phyloP scores from a whole-genome alignment of 2,329 filamentous ascomycete species.

The Cordyceps fumosorosea region DNA sequence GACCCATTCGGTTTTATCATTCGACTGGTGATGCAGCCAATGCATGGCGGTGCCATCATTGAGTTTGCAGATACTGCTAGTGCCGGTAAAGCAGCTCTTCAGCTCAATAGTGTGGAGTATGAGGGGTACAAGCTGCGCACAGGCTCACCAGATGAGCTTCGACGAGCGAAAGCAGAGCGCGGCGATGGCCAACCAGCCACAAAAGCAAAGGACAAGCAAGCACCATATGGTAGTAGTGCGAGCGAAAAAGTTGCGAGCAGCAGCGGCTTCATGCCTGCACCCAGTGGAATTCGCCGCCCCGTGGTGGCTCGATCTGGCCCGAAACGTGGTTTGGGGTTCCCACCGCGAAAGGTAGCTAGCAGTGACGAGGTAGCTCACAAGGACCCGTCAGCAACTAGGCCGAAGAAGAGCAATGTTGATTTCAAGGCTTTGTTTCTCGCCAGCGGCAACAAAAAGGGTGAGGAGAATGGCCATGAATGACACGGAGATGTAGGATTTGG shows the following conservation, averaged over 20 bases:
- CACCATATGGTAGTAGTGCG: slow-evolving; percentile 14
- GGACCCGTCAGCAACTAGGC: slow-evolving; percentile 22
- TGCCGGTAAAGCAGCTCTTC: slow-evolving; percentile 65
- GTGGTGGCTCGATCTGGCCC: slow-evolving; percentile 32
- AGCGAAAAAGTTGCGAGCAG: background rate
- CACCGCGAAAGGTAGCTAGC: slow-evolving; percentile 21
- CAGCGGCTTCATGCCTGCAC: slow-evolving; percentile 37
- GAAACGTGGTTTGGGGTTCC: slow-evolving; percentile 40
- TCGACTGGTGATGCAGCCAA: slow-evolving; percentile 72
- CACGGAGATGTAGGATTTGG: background rate
- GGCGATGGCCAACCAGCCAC: slow-evolving; percentile 15
- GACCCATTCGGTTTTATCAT: slow-evolving; percentile 64
- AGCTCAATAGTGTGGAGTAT: slow-evolving; percentile 50
- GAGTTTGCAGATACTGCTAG: slow-evolving; percentile 67
- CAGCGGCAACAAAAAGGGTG: slow-evolving; percentile 15
- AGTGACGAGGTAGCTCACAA: slow-evolving; percentile 21
- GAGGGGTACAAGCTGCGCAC: slow-evolving; percentile 47
- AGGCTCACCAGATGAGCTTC: slow-evolving; percentile 49
- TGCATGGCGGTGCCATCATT: slow-evolving; percentile 78
- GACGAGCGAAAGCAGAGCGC: slow-evolving; percentile 41
- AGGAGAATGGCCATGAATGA: background rate
- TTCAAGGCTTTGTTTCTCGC: slow-evolving; percentile 48
- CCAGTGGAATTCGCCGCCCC: slow-evolving; percentile 36
- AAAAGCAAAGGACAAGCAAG: slow-evolving; percentile 24
- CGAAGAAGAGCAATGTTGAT: slow-evolving; percentile 52